Evolutionary conservation across 129 eudicot genomes (phyloP).

Genomic region (Saussurea involucrata): DNA sequence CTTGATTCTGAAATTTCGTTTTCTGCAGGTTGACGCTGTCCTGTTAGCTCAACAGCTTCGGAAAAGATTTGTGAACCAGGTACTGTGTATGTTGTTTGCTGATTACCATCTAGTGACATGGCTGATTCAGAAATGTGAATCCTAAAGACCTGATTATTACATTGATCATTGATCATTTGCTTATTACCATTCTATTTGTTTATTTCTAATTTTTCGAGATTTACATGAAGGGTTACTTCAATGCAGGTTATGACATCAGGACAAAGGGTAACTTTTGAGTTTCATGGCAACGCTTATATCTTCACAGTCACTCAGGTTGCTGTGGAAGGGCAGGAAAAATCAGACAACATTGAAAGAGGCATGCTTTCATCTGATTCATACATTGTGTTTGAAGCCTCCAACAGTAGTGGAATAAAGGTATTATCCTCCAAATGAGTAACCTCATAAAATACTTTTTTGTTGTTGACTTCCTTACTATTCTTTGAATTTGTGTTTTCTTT

Average conservation of each 20-base stretch:
- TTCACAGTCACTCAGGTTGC: slow-evolving; percentile 84
- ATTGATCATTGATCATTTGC: background rate
- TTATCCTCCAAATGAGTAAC: background rate
- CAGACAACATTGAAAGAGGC: slow-evolving; percentile 74
- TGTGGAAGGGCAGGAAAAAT: slow-evolving; percentile 70
- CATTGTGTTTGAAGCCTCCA: slow-evolving; percentile 86
- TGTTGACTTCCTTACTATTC: background rate
- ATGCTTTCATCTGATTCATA: slow-evolving; percentile 77
- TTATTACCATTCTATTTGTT: background rate
- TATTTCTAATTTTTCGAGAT: background rate
- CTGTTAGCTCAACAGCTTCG: slow-evolving; percentile 58
- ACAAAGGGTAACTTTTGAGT: slow-evolving; percentile 85
- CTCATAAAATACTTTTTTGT: background rate
- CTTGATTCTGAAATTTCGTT: background rate
- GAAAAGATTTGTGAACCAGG: slow-evolving; percentile 74
- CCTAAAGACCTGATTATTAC: background rate
- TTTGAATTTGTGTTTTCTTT: background rate
- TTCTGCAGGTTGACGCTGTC: slow-evolving; percentile 78
- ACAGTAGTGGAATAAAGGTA: slow-evolving; percentile 92
- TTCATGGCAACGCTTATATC: slow-evolving; percentile 65
- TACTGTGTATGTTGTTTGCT: slow-evolving; percentile 12
- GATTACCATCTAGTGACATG: background rate
- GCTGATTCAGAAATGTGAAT: background rate
- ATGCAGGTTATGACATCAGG: slow-evolving; percentile 92
- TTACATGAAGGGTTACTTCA: slow-evolving; percentile 11